phyloP scores from a whole-genome alignment of 2,329 filamentous ascomycete genomes.

The Fusarium floridanum region DNA sequence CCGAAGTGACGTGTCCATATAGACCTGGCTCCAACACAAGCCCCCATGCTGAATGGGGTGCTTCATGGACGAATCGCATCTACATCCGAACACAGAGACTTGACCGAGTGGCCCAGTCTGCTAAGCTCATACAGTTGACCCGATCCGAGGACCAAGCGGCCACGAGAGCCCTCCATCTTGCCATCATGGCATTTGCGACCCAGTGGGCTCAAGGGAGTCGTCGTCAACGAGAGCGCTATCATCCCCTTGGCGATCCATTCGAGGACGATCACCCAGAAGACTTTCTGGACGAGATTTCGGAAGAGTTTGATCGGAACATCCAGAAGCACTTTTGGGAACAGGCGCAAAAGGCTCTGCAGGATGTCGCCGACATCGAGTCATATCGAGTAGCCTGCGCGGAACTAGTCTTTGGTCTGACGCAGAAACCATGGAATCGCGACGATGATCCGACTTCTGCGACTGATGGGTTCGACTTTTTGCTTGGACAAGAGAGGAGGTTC shows the following conservation, averaged over 20 bases:
- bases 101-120: slow-evolving; percentile 36
- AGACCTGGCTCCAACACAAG: slow-evolving; percentile 28
- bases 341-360: slow-evolving; percentile 50
- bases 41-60: slow-evolving; percentile 37
- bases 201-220: slow-evolving; percentile 47
- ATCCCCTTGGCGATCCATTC: not conserved
- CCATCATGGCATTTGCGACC: slow-evolving; percentile 45
- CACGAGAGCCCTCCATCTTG: slow-evolving; percentile 35
- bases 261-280: slow-evolving; percentile 34
- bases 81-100: slow-evolving; percentile 43
- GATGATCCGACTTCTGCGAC: slow-evolving; percentile 8
- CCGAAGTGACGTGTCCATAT: slow-evolving; percentile 43
- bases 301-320: slow-evolving; percentile 54
- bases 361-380: slow-evolving; percentile 52
- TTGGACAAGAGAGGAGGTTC: slow-evolving; percentile 15
- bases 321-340: slow-evolving; percentile 54
- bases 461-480: not conserved
- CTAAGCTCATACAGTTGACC: slow-evolving; percentile 37
- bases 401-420: slow-evolving; percentile 54
- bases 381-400: slow-evolving; percentile 55
- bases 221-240: slow-evolving; percentile 40
- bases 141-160: slow-evolving; percentile 35
- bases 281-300: slow-evolving; percentile 38
- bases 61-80: slow-evolving; percentile 43
- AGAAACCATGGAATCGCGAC: slow-evolving; percentile 46